These are phyloP conservation scores for Scheffersomyces segobiensis DNA, from an alignment of 1,139 yeast species.

Conservation along the genomic window DNA sequence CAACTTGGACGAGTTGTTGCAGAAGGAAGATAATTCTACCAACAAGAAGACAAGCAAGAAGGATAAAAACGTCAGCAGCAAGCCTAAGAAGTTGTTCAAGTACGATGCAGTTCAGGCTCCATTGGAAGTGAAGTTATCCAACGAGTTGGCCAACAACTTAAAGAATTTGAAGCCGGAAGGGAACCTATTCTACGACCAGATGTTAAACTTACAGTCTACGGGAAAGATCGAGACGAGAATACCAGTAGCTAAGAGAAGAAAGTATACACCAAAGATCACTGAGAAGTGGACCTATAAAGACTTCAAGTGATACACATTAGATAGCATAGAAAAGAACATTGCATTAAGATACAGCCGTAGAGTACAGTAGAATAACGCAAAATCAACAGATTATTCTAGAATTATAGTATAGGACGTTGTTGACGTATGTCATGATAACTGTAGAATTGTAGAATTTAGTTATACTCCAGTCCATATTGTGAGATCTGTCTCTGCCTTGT, in stretches of 20 bases:
- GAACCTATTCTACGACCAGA: constrained; percentile 76
- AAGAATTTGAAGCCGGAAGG: constrained; percentile 91
- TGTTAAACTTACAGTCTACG: constrained; percentile 75
- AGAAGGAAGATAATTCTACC: constrained; percentile 31
- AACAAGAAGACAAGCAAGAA: constrained; percentile 12
- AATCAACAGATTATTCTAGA: no score
- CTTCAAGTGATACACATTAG: constrained; percentile 49
- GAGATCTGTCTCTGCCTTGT: no score
- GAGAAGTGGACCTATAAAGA: constrained; percentile 95
- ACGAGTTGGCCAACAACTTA: constrained; percentile 83
- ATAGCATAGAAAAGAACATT: no score
- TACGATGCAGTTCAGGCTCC: constrained; percentile 62
- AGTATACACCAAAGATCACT: constrained; percentile 69
- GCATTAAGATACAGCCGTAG: no score
- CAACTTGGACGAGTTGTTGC: constrained; percentile 52
- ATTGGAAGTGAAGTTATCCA: constrained; percentile 83
- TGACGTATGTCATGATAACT: no score
- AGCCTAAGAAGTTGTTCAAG: constrained; percentile 45
- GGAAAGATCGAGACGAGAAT: constrained; percentile 88
- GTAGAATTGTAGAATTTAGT: no score
- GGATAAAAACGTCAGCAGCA: constrained; percentile 17
- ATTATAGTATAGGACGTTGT: no score
- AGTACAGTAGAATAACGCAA: no score
- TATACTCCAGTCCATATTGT: no score
- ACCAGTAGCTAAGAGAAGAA: constrained; percentile 66